Evolutionary conservation across 129 eudicot species (phyloP), one percentile per base, ranked within the genome.

Genomic region (Smallanthus sonchifolius): DNA sequence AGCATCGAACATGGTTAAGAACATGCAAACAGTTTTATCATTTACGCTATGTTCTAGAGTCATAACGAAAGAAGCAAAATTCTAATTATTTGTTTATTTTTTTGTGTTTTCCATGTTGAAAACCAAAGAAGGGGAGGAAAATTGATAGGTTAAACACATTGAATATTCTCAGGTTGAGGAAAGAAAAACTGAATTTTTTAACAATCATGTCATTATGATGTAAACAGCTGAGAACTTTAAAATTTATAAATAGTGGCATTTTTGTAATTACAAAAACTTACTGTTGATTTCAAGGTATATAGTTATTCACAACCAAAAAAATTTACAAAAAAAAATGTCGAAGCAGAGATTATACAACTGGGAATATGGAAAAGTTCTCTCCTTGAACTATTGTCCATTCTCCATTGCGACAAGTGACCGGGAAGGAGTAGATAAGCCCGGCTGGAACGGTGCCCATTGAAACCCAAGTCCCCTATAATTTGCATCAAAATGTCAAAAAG

Each of bases 381-480:
- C 98, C 98, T 84, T 92, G 98, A 77, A 92, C 98, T 51, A 92
- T 92, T 24, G 76, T 55, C 98, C 98, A 92, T 79, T 92, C 95
- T 60, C 98, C 98, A 19, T 87, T 81, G 35, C 82, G 86, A 75
- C 98, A 92, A 24, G 96, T 90, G 38, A 92, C 98, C 6, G 98
- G 98, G 96, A 89, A 92, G 68, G 98, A 92, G 71, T 92, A 92
- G 61, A 92, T 92, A 64, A 92, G 91, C 48, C 98, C 98, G 75
- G 96, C 88, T 34, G 98, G 98, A 20, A 92, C 96, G 44, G 83
- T 83, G 95, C 98, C 98, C 98, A 92, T 92, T 6, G 98, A 92
- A 61, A 92, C 98, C 90, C 90, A 92, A 65, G 96, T 92, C 20
- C 96, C 98, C 98, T 92, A 75, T 15, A 65, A 57, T 37, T 19